phyloP scores from a whole-genome alignment of 208 protist genomes.

The Acanthamoeba lenticulata region DNA sequence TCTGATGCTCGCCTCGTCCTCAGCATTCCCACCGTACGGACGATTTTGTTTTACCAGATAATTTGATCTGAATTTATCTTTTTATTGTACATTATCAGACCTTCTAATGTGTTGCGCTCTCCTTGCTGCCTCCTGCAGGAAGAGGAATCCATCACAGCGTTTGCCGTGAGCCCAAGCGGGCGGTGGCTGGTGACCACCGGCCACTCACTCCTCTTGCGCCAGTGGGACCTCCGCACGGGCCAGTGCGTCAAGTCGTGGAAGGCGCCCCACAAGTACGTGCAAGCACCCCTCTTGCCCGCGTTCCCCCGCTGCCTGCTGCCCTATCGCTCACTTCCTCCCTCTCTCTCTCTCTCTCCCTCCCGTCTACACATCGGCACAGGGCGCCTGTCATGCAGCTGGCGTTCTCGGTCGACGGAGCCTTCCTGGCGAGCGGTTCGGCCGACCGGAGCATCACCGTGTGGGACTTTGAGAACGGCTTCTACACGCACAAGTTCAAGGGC shows the following conservation, averaged over 20 bases:
- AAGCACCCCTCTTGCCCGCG: background rate
- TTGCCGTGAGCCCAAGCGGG: background rate
- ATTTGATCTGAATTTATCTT: background rate
- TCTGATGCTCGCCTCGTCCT: background rate
- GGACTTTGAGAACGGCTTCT: conserved; percentile 79
- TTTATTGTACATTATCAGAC: background rate
- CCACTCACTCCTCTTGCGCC: background rate
- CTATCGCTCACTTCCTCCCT: no score
- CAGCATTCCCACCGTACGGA: background rate
- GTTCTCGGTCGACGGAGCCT: conserved; percentile 63
- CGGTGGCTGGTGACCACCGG: conserved; percentile 12
- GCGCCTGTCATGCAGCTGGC: conserved; percentile 54
- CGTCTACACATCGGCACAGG: background rate
- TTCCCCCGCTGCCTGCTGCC: no score
- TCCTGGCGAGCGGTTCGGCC: conserved; percentile 74
- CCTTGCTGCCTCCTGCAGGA: background rate
- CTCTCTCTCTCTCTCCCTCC: no score
- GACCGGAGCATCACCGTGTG: conserved; percentile 79
- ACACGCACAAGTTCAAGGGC: conserved; percentile 79
- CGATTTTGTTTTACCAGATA: background rate
- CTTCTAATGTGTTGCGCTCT: background rate
- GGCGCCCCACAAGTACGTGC: conserved; percentile 40
- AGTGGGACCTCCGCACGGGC: conserved; percentile 49
- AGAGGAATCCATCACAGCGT: background rate
- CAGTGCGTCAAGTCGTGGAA: background rate